Evolutionary conservation across 2,329 filamentous ascomycete genomes (phyloP).

Genomic region (Cladophialophora bantiana): DNA sequence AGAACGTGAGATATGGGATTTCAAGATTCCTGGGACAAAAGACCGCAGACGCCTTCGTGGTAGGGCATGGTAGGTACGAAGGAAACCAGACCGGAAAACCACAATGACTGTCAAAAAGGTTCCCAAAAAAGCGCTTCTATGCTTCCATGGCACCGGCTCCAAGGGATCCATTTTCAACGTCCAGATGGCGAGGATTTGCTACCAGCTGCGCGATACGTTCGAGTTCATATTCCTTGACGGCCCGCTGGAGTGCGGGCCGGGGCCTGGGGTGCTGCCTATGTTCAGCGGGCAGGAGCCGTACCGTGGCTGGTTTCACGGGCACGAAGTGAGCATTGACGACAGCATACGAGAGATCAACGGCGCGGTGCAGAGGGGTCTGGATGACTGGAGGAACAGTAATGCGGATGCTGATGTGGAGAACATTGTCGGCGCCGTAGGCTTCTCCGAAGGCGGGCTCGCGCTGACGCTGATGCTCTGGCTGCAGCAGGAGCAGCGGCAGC

Average conservation of each 20-base stretch:
- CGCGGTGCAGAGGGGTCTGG: constrained; percentile 19
- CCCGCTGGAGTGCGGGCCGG: constrained; percentile 6
- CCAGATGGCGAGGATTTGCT: neutral
- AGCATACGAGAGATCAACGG: constrained; percentile 21
- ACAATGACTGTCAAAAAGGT: neutral
- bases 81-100: neutral
- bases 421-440: constrained; percentile 24
- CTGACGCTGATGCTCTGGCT: constrained; percentile 26
- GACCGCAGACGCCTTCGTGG: neutral
- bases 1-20: neutral
- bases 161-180: constrained; percentile 1
- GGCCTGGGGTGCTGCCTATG: constrained; percentile 23
- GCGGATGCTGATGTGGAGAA: constrained; percentile 14
- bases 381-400: constrained; percentile 17
- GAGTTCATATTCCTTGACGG: constrained; percentile 26
- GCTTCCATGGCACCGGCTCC: neutral
- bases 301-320: constrained; percentile 24
- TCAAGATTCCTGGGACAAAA: neutral
- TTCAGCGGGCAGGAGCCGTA: constrained; percentile 23
- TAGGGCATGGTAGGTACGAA: neutral
- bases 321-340: constrained; percentile 23
- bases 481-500: constrained; percentile 21
- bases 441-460: constrained; percentile 27
- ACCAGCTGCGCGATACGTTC: constrained; percentile 9
- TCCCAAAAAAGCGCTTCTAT: neutral